Evolutionary conservation across 352 stramenopile species (phyloP), one percentile per base, ranked within the genome.

Genomic region (Pilasporangium apinafurcum): DNA sequence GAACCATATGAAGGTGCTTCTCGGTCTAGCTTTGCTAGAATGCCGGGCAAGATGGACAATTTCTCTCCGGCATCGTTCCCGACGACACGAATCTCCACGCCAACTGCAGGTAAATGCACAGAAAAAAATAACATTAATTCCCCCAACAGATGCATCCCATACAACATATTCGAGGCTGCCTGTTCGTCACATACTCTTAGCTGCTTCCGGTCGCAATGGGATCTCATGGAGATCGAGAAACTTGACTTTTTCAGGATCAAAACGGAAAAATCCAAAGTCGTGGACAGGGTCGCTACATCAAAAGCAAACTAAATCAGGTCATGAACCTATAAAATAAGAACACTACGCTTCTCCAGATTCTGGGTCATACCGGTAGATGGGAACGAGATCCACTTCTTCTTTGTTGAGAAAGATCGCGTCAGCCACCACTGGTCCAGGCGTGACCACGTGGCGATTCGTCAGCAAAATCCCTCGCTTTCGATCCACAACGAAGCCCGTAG

Each of bases 331-430:
- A 18, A 13, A 14, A 12, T 12, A 28, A 20, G 20, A 32, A 13
- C 4, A 48, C 5, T 4, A 41, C 24, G 22, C 4, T 14, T 18
- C 14, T 2, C n/a, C 14, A 49, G 30, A 13, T 10, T 5, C 30
- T 12, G 35, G 13, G 43, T 28, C 22, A 14, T 36, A 81, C 70
- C 83, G 61, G 47, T 96, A 97, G 25, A 97, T 79, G 16, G 86
- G 81, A 31, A 87, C 81, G 18, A 96, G 65, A 30, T 93, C 75
- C 30, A 96, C 83, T 44, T 97, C 86, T 54, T 97, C 89, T 58
- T 96, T 96, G 58, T 95, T 97, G 28, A 94, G 65, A 49, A 97
- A 96, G 43, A 95, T 91, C n/a, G 85, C 86, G 44, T 97, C 86
- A 14, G 84, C 83, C 14, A 90, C 70, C 2, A 95, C 76, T 0